phyloP scores from a whole-genome alignment of 306 rosid genomes.

The Prunus fruticosa region DNA sequence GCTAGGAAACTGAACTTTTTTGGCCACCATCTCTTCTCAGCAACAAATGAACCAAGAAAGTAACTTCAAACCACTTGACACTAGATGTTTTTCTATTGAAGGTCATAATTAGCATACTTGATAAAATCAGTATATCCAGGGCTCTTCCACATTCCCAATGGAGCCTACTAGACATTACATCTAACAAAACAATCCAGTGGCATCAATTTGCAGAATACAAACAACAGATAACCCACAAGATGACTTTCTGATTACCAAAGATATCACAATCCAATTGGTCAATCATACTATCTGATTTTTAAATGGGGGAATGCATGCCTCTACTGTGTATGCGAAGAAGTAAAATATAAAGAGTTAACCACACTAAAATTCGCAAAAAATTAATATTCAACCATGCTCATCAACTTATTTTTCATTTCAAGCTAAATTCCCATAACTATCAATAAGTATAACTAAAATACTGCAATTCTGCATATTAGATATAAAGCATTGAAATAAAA shows the following conservation, averaged over 20 bases:
- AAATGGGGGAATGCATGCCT: neutral
- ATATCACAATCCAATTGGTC: neutral
- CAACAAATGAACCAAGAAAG: constrained; percentile 1
- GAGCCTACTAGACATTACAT: constrained; percentile 7
- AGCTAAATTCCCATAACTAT: constrained; percentile 17
- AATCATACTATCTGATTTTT: neutral
- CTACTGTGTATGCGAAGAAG: neutral
- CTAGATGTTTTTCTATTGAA: constrained; percentile 4
- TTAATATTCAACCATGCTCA: neutral
- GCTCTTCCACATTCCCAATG: constrained; percentile 1
- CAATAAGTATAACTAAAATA: neutral
- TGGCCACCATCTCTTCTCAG: constrained; percentile 2
- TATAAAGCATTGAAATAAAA: neutral
- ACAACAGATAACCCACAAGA: constrained; percentile 1
- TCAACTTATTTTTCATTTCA: neutral
- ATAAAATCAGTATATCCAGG: constrained; percentile 2
- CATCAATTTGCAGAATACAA: neutral
- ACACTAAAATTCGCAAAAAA: neutral
- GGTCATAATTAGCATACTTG: neutral
- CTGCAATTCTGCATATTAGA: neutral
- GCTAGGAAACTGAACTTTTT: neutral
- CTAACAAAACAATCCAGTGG: neutral
- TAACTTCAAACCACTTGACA: constrained; percentile 3
- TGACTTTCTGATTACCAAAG: neutral
- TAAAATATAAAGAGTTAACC: neutral